Percentiles rank a stretch among this genome's conserved stretches.
Evolutionary conservation across 2,329 filamentous ascomycete genomes (phyloP).

Genomic region (Clarireedia homoeocarpa): DNA sequence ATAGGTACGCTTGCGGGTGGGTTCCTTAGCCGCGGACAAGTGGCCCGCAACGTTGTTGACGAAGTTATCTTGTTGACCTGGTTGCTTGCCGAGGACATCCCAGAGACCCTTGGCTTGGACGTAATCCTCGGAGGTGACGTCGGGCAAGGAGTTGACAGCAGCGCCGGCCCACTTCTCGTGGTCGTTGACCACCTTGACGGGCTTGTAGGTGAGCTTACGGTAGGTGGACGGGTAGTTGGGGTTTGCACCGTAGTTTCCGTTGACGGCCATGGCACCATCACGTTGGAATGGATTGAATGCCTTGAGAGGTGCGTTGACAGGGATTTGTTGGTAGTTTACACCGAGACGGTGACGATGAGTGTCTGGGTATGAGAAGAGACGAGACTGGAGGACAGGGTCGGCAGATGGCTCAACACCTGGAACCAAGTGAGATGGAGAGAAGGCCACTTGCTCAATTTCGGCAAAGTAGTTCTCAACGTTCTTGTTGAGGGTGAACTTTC

Average conservation of each 20-base stretch:
- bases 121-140: conserved; percentile 29
- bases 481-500: conserved; percentile 55
- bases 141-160: conserved; percentile 38
- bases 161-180: conserved; percentile 43
- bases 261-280: conserved; percentile 63
- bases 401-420: conserved; percentile 62
- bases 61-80: conserved; percentile 54
- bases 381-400: conserved; percentile 61
- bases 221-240: conserved; percentile 50
- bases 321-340: conserved; percentile 51
- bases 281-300: conserved; percentile 64
- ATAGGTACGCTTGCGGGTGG: conserved; percentile 50
- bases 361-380: conserved; percentile 65
- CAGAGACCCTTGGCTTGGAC: conserved; percentile 30
- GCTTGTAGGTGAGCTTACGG: conserved; percentile 37
- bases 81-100: conserved; percentile 34
- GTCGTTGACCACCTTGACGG: conserved; percentile 33
- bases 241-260: conserved; percentile 54
- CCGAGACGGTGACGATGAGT: conserved; percentile 51
- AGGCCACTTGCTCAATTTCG: conserved; percentile 63
- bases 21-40: conserved; percentile 43
- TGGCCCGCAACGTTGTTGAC: conserved; percentile 51
- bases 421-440: conserved; percentile 58
- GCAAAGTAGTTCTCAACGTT: conserved; percentile 56
- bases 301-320: conserved; percentile 38